Evolutionary conservation across 139 green algal species (phyloP), one percentile per base, ranked within the genome.

Genomic region (Picochlorum sp.): DNA sequence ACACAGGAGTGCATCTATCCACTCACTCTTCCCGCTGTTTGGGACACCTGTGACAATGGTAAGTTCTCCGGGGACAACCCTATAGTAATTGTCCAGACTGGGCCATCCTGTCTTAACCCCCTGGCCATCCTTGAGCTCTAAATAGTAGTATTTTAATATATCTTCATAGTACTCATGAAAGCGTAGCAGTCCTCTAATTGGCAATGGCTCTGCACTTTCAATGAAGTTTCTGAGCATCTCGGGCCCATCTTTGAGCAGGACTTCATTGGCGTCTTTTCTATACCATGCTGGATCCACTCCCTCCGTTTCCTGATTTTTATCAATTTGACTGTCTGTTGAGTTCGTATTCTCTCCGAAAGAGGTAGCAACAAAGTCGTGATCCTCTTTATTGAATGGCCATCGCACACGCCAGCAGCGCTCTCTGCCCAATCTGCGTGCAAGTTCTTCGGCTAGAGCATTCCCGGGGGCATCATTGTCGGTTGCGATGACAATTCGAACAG

Each of bases 11-110:
- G 90, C 89, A 61, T 98, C 91, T n/a, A 98, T 75, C 86, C 86
- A 98, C 68, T 98, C 90, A 50, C 61, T 84, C 75, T 98, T 98
- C 56, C 91, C 91, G n/a, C 70, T 86, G 79, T 97, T 97, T 51
- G 90, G 90, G 49, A 98, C 73, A 10, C 90, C 90, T 32, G 90
- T 96, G 22, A 98, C 85, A 5, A 98, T 80, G 4, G 86, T 96
- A 30, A 98, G 79, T 80, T 98, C 91, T 3, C 91, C 91, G 1
- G 86, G 85, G 3, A 93, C 74, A 12, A 91, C 82, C 61, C 73
- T 72, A 76, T 96, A 98, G 52, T 79, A 73, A 24, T 75, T 44
- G 59, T 97, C 87, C 50, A 97, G 53, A 6, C 36, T 57, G 5
- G 54, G 45, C 89, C 87, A 95, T 32, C 86, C 89, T 3, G 88